These are phyloP conservation scores for Carex kokanica DNA, from an alignment of 176 grass and related monocot genomes.

Conservation along the genomic window DNA sequence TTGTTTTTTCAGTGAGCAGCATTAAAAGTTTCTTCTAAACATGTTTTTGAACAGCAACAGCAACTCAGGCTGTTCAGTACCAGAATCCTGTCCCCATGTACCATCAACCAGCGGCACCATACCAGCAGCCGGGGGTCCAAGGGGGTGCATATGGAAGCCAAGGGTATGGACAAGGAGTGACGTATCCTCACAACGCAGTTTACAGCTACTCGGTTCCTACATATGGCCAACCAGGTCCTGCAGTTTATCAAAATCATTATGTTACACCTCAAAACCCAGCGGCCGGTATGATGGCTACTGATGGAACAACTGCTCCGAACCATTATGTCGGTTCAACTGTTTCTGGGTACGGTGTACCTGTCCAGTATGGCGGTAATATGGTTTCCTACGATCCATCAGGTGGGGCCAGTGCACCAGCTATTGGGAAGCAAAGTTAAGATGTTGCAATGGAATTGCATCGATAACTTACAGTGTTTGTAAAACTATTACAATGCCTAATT, in stretches of 20 bases:
- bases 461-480: neutral
- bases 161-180: conserved; percentile 15
- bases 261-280: conserved; percentile 31
- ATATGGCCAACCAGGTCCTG: conserved; percentile 32
- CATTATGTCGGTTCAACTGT: conserved; percentile 2
- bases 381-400: conserved; percentile 7
- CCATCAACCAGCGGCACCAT: neutral
- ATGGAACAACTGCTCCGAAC: conserved; percentile 37
- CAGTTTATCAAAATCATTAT: conserved; percentile 39
- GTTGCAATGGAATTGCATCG: neutral
- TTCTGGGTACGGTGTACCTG: conserved; percentile 15
- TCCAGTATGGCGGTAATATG: neutral
- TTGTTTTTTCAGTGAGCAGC: neutral
- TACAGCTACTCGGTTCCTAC: conserved; percentile 44
- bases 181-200: neutral
- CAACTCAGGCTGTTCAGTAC: conserved; percentile 11
- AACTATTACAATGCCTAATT: neutral
- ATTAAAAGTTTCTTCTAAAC: neutral
- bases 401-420: conserved; percentile 8
- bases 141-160: conserved; percentile 19
- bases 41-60: neutral
- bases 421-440: neutral
- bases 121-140: neutral
- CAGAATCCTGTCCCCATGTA: conserved; percentile 12
- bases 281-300: neutral